Evolutionary conservation across 1,139 yeast species (phyloP).

Genomic region (Eremothecium sinecaudum): DNA sequence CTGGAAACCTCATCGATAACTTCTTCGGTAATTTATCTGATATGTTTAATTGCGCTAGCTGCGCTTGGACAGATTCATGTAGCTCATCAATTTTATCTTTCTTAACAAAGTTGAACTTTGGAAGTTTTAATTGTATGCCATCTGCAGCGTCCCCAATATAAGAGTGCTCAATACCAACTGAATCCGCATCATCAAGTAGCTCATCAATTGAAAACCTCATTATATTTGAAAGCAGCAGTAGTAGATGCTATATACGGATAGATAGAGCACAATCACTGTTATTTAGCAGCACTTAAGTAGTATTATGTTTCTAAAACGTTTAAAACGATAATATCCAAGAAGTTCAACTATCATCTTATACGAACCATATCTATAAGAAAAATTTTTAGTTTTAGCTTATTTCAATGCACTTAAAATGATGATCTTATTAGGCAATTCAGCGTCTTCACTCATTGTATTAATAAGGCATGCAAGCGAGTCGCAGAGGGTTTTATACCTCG

Average conservation of each 20-base stretch:
- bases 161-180: conserved; percentile 13
- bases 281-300: not conserved
- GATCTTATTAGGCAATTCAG: not conserved
- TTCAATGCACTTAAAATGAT: not conserved
- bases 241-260: too few species aligned
- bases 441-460: too few species aligned
- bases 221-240: too few species aligned
- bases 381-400: not conserved
- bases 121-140: conserved; percentile 14
- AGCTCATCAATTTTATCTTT: conserved; percentile 6
- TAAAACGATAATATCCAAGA: conserved; percentile 1
- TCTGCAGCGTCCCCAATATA: conserved; percentile 16
- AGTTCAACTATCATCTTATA: not conserved
- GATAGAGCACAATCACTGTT: too few species aligned
- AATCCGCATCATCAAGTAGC: conserved; percentile 11
- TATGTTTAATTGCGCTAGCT: conserved; percentile 11
- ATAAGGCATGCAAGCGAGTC: too few species aligned
- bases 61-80: conserved; percentile 12
- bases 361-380: not conserved
- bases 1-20: not conserved
- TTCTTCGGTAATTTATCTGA: conserved; percentile 11
- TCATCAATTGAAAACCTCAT: conserved; percentile 19
- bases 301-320: conserved; percentile 1
- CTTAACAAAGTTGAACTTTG: conserved; percentile 8
- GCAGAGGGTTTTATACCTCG: conserved; percentile 1